Evolutionary conservation across 805 yeast species (phyloP), one percentile per base, ranked within the genome.

Genomic region (Candida cerambycidarum): DNA sequence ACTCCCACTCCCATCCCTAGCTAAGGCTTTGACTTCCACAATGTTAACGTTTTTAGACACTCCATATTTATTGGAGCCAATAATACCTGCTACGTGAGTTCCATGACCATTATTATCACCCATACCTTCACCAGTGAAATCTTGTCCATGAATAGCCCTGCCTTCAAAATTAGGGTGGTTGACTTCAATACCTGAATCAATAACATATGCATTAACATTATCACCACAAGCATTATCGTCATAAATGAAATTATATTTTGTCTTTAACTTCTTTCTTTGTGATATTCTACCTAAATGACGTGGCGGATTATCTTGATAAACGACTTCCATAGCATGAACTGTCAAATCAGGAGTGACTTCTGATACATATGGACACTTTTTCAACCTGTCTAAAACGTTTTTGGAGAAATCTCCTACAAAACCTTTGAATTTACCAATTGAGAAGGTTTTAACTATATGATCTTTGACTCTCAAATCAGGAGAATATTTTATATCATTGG

Each of bases 181-280:
- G 9, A 69, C 65, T 48, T 62, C 65, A 10, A 86, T 79, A 2
- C 99, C 98, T 1, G 96, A 85, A 61, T 90, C 98, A 38, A 89
- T 71, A 24, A 90, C 78, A 59, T 90, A 90, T 0, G 82, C 95
- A 46, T 77, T 76, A 1, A 88, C 86, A 19, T 72, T 77, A 40
- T 67, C 65, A 0, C 95, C 96, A 34, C 61, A 59, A 18, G 59
- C 59, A 0, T 62, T 59, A 0, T 57, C 56, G 36, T 79, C 76
- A 53, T 75, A 85, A 45, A 66, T 63, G 55, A 78, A 85, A 12
- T 71, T 58, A 15, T 66, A 63, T 23, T 44, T 21, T 32, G 49
- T 39, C 40, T 41, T 45, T 19, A 61, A 35, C 27, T 49, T 42
- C 51, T 65, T 63, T 19, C 71, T 63, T 47, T 80, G 80, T 0